Base-by-base conservation (phyloP, 2,329 filamentous ascomycete species). In the Gyromitra esculenta region DNA sequence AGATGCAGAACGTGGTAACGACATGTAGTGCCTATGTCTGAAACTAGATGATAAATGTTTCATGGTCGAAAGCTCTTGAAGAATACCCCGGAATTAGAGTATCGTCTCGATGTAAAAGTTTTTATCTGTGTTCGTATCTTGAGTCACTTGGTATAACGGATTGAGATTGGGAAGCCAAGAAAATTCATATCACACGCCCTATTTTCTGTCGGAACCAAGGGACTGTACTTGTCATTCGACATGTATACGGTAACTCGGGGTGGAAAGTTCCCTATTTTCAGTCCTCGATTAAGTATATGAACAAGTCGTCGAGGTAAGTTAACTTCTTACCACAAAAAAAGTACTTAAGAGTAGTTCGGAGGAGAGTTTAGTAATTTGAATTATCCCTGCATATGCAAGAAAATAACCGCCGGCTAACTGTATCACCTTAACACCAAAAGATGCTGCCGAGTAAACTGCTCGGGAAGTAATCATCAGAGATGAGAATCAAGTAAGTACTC, bases 351-450 rank as follows among this genome's bases (percentile, higher is more conserved):
- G 25, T 31, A 31, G 25, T 31, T 31, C 35, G 25, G 31, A 31
- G 39, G 31, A 59, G 56, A 37, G 18, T 25, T 39, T 25, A 56
- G 52, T 57, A 52, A 37, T 25, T 18, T 8, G 59, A 35, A 11
- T 45, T 37, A 71, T 63, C 59, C 21, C 18, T 71, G 68, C 45
- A 71, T 64, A 71, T 45, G 57, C 21, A 59, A 45, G 68, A 48
- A 56, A 69, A 63, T 71, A 63, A 56, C 68, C 59, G 68, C 59
- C n/a, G 59, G 52, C 62, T 45, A 71, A 31, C 43, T 64, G 21
- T 67, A 62, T 31, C 43, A 71, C 11, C 35, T 54, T 41, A 21
- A 43, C n/a, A 13, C 13, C 11, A 43, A 43, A 60, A 39, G 11
- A 59, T 39, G 54, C 54, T 18, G 13, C 54, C 9, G 1, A 25